A percentile compares a stretch with the other conserved stretches of the same genome.
These are phyloP conservation scores for Phaseolus coccineus DNA, from an alignment of 331 rosid genomes.

Conservation along the genomic window DNA sequence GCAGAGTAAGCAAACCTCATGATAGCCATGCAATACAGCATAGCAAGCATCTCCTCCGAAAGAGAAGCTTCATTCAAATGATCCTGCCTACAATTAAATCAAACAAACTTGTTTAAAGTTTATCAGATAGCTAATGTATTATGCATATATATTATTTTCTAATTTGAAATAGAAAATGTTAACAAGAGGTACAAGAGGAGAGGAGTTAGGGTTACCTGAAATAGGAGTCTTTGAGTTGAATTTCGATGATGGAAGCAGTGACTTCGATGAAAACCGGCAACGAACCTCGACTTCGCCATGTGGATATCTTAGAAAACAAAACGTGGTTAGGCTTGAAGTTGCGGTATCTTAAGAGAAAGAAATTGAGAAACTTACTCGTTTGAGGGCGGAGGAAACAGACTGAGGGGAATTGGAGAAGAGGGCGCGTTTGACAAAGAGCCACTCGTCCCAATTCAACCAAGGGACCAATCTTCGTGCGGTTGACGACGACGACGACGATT, in stretches of 20 bases:
- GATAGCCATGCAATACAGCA: constrained; percentile 83
- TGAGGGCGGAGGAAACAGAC: constrained; percentile 69
- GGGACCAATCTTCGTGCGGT: constrained; percentile 55
- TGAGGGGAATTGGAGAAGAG: constrained; percentile 71
- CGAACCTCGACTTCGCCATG: constrained; percentile 91
- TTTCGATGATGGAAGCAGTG: constrained; percentile 56
- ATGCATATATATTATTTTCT: too few relatives aligned
- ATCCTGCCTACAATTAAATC: constrained; percentile 45
- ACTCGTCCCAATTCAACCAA: constrained; percentile 83
- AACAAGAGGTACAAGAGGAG: neutral
- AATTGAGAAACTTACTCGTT: constrained; percentile 54
- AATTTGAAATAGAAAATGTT: neutral
- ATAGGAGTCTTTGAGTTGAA: constrained; percentile 74
- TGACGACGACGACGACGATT: neutral
- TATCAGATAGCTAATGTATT: too few relatives aligned
- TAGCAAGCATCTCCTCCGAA: constrained; percentile 80
- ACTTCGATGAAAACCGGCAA: constrained; percentile 69
- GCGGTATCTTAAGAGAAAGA: neutral
- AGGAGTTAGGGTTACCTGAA: constrained; percentile 54
- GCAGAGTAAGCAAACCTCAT: constrained; percentile 54
- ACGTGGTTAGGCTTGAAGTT: neutral
- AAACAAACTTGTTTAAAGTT: constrained; percentile 23
- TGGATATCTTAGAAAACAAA: constrained; percentile 56
- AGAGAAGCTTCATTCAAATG: constrained; percentile 48
- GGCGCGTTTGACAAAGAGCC: constrained; percentile 74